These are phyloP conservation scores for Blastocrithidia nonstop DNA, from an alignment of 208 protist genomes.

Conservation along the genomic window DNA sequence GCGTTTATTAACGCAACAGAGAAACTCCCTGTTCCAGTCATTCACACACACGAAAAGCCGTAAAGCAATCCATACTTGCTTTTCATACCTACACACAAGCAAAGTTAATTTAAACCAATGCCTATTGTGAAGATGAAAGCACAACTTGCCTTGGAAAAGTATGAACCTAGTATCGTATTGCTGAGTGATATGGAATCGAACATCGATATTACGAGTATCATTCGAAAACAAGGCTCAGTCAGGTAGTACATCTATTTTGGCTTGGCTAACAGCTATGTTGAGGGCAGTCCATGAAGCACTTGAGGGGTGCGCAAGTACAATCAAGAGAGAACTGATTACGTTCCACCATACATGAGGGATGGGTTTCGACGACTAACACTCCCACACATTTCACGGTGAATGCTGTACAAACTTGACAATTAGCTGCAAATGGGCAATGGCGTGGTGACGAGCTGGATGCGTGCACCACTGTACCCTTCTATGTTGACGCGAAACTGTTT, in stretches of 20 bases:
- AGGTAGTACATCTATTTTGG: conserved; percentile 79
- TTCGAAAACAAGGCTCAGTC: conserved; percentile 64
- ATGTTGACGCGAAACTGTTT: conserved; percentile 16
- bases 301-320: conserved; percentile 23
- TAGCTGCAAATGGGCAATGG: conserved; percentile 70
- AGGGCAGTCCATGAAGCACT: conserved; percentile 71
- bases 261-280: conserved; percentile 68
- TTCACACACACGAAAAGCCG: conserved; percentile 68
- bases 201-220: conserved; percentile 48
- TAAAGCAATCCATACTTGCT: conserved; percentile 78
- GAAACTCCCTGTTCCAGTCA: conserved; percentile 61
- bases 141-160: conserved; percentile 69
- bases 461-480: conserved; percentile 34
- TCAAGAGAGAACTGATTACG: conserved; percentile 19
- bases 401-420: conserved; percentile 71
- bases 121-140: conserved; percentile 75
- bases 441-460: conserved; percentile 57
- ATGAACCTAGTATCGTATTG: conserved; percentile 72
- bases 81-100: conserved; percentile 66
- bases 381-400: conserved; percentile 64
- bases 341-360: conserved; percentile 62
- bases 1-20: conserved; percentile 57
- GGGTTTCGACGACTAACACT: conserved; percentile 53
- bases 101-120: conserved; percentile 64
- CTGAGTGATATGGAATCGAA: conserved; percentile 76